Base-by-base conservation (phyloP, 768 basidiomycete genomes). In the Clathrus columnatus region DNA sequence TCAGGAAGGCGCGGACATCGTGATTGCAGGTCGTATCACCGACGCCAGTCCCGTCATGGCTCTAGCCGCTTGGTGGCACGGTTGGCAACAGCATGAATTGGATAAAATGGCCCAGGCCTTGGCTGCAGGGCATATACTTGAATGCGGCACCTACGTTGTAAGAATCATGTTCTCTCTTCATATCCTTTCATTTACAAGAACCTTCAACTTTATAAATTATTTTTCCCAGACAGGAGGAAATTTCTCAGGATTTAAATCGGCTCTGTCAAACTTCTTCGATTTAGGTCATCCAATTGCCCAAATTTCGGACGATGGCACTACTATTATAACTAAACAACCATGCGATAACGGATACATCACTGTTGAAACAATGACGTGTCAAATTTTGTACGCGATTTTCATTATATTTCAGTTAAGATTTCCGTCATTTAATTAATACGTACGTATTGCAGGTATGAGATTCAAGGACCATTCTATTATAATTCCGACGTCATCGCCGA, bases 41-140 rank as follows among this genome's bases (percentile, higher is more conserved):
- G 51, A 52, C n/a, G 51, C 51, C 16, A 52, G 51, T 41, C 51
- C 51, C 2, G 51, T 52, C 16, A 52, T 52, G 21, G 51, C 11
- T 8, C 10, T 52, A 7, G 51, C 51, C 42, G 51, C 51, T n/a
- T 52, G 51, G 51, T 52, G 51, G 51, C 51, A 52, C 21, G 16
- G 21, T 14, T 52, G 51, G 51, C 28, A 43, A 52, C 20, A 52
- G 17, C n/a, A 42, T 36, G 51, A 52, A 2, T 43, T 52, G 3
- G 51, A 52, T 52, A 52, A 52, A 52, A 8, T 52, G 7, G 51
- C 51, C 21, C 51, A 52, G 21, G 51, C 51, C n/a, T 23, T 52
- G 28, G 51, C 51, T 23, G 51, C 51, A 21, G 51, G 51, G 5
- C 51, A 52, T 28, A 30, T 52, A 18, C 30, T 52, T 21, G 51